These are phyloP conservation scores for Chlamydomonas schloesseri DNA, from an alignment of 139 green algal species.

Conservation along the genomic window DNA sequence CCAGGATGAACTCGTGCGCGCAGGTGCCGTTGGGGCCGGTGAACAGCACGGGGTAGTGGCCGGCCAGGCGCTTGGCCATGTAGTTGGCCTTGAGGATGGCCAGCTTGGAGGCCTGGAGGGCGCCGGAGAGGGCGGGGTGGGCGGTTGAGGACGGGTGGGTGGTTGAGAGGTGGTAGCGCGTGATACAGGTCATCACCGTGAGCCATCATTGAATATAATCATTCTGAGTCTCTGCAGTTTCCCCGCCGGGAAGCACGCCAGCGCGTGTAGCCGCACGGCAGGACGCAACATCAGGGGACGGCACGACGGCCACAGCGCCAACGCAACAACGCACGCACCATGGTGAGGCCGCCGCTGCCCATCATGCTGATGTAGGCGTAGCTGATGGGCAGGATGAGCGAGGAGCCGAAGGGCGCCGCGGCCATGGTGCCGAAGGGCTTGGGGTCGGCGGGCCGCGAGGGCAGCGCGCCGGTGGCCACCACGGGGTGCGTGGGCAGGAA, in stretches of 20 bases:
- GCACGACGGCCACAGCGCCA: too few species aligned
- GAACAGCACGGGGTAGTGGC: slow-evolving; percentile 91
- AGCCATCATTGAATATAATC: too few species aligned
- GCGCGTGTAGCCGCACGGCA: too few species aligned
- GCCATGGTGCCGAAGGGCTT: slow-evolving; percentile 93
- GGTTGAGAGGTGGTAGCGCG: too few species aligned
- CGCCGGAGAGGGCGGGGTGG: neutral
- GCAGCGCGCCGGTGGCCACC: slow-evolving; percentile 85
- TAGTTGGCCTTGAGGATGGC: slow-evolving; percentile 95
- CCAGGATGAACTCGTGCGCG: slow-evolving; percentile 99
- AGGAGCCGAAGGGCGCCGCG: slow-evolving; percentile 94
- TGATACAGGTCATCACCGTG: too few species aligned
- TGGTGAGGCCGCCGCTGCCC: slow-evolving; percentile 90
- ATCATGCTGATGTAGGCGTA: slow-evolving; percentile 99
- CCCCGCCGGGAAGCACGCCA: too few species aligned
- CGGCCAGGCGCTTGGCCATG: slow-evolving; percentile 94
- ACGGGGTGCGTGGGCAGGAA: slow-evolving; percentile 97
- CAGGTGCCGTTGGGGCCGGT: slow-evolving; percentile 91
- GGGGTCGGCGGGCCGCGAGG: slow-evolving; percentile 45
- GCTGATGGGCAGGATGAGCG: slow-evolving; percentile 99
- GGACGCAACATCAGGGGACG: too few species aligned
- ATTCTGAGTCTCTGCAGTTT: too few species aligned
- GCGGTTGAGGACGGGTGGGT: too few species aligned
- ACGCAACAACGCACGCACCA: too few species aligned
- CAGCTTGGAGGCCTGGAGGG: slow-evolving; percentile 50